Base-by-base conservation (phyloP, 768 basidiomycete genomes). In the Amanita jacksonii region DNA sequence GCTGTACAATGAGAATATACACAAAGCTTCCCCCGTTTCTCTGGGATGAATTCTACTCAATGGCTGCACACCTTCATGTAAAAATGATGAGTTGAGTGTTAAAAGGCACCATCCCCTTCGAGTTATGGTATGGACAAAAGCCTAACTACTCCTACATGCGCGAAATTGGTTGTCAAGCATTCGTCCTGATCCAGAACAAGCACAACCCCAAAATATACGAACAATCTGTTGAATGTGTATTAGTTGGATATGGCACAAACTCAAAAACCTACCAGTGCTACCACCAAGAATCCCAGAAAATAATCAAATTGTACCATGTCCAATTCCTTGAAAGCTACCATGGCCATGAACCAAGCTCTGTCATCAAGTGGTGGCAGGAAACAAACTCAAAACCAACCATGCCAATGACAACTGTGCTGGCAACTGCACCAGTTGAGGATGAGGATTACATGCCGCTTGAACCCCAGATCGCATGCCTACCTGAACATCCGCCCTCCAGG, bases 211-310 rank as follows among this genome's bases (percentile, higher is more conserved):
- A 64, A 34, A 43, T 61, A 15, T 51, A 38, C 27, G 49, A 48
- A 8, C 40, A 48, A 2, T 52, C 51, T 1, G 25, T 56, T 24
- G 60, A 65, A 52, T 69, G 69, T 43, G 43, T 63, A 1, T 62
- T 67, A 25, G 56, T 69, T 41, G 64, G 68, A 1, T 71, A 68
- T 44, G 51, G 55, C 1, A 22, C 43, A 0, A 54, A 56, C 10
- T 56, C 62, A 1, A 67, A 67, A 43, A 61, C 57, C 1, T 69
- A 62, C 40, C 40, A 52, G 12, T 59, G 62, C 50, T 63, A 60
- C 22, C 48, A 68, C 39, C 45, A 43, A 6, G 10, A 16, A 5
- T 47, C 54, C 1, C 18, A 45, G 7, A 50, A 49, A 2, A 41
- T 59, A 10, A 38, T 58, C 35, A 48, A 41, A 1, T 55, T 55